A percentile compares a stretch with the other conserved stretches of the same genome.
These are phyloP conservation scores for Trichaptum fuscoviolaceum DNA, from an alignment of 768 basidiomycete species.

Conservation along the genomic window DNA sequence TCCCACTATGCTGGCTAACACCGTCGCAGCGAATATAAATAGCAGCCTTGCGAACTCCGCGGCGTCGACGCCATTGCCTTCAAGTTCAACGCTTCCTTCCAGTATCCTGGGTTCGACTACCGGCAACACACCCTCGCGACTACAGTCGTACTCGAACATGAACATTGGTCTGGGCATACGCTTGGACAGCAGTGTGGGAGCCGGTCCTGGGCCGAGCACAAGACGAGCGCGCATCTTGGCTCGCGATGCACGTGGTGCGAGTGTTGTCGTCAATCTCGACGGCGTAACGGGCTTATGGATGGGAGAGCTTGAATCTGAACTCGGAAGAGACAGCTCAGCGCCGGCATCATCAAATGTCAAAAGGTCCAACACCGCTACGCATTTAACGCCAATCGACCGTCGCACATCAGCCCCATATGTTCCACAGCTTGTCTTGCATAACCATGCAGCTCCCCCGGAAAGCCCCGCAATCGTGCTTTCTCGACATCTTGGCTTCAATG, in stretches of 20 bases:
- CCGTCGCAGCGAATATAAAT: not conserved
- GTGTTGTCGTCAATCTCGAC: conserved; percentile 49
- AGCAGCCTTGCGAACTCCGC: conserved; percentile 1
- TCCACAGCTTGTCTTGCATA: not conserved
- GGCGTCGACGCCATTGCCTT: not conserved
- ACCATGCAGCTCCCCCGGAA: not conserved
- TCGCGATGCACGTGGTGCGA: conserved; percentile 34
- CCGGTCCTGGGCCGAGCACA: not conserved
- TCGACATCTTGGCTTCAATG: conserved; percentile 4
- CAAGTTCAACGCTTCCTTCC: not conserved
- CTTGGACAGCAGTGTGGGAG: not conserved
- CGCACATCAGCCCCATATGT: not conserved
- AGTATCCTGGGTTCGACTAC: not conserved
- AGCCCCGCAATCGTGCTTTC: conserved; percentile 4
- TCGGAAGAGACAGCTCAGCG: conserved; percentile 23
- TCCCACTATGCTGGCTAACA: not conserved
- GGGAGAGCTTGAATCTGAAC: conserved; percentile 40
- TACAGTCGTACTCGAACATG: not conserved
- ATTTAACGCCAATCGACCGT: not conserved
- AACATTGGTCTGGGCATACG: not conserved
- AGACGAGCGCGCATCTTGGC: conserved; percentile 15
- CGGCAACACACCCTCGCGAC: not conserved
- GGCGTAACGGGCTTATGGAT: conserved; percentile 61
- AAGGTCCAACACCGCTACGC: not conserved
- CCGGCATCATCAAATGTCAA: not conserved